Evolutionary conservation across 805 yeast species (phyloP).

Genomic region (Osmozyma mogii): DNA sequence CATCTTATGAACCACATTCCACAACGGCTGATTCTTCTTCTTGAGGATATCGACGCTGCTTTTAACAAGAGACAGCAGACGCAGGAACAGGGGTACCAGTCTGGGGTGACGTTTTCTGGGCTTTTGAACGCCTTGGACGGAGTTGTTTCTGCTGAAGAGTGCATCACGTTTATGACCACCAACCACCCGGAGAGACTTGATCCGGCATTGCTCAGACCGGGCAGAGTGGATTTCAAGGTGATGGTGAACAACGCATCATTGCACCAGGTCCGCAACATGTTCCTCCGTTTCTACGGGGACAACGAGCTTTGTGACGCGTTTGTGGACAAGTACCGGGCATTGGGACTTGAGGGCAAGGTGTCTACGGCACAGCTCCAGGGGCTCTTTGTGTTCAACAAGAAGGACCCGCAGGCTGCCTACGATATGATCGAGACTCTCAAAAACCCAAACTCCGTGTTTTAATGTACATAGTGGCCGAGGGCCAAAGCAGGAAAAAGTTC

Average conservation of each 20-base stretch:
- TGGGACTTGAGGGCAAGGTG: conserved; percentile 40
- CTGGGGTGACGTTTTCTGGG: conserved; percentile 95
- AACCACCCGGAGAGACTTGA: conserved; percentile 93
- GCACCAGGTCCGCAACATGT: conserved; percentile 76
- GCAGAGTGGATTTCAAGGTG: conserved; percentile 82
- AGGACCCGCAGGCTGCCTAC: conserved; percentile 70
- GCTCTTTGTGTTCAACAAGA: conserved; percentile 84
- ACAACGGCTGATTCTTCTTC: conserved; percentile 69
- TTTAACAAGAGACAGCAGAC: conserved; percentile 74
- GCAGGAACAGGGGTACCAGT: conserved; percentile 66
- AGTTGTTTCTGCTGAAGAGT: conserved; percentile 95
- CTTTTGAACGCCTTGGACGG: conserved; percentile 92
- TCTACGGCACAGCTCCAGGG: conserved; percentile 97
- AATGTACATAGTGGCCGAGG: background rate
- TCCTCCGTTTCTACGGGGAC: conserved; percentile 72
- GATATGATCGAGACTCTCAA: conserved; percentile 46
- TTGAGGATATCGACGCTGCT: conserved; percentile 96
- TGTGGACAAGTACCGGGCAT: conserved; percentile 35
- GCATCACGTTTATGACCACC: conserved; percentile 95
- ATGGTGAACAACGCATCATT: conserved; percentile 81
- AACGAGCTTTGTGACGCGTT: conserved; percentile 45
- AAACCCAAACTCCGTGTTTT: conserved; percentile 16
- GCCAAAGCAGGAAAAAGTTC: background rate
- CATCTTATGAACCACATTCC: conserved; percentile 97
- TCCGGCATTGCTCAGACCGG: conserved; percentile 91